Conservation (phyloP, 345 rosid genomes). For the Citrus mangshanensis region DNA sequence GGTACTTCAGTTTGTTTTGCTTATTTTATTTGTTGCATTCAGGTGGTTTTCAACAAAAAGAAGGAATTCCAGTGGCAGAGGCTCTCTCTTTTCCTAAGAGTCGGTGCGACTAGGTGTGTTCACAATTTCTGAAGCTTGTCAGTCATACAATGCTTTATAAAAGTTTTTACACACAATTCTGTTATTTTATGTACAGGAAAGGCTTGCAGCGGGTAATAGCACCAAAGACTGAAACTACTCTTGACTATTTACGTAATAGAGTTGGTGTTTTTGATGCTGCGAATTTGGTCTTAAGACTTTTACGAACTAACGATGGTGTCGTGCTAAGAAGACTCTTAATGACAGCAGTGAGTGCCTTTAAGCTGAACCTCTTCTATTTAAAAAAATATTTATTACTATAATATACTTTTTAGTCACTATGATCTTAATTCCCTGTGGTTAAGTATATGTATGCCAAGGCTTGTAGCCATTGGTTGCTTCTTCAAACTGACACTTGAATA, state of each 20-base stretch:
- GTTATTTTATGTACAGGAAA: conserved; percentile 44
- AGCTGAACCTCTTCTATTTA: background rate
- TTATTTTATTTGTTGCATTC: conserved; percentile 19
- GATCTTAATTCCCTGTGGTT: background rate
- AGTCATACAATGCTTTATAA: background rate
- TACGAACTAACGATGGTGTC: conserved; percentile 73
- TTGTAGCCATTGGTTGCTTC: background rate
- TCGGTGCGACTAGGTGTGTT: conserved; percentile 59
- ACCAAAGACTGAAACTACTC: conserved; percentile 36
- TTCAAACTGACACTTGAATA: background rate
- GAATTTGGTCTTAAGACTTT: conserved; percentile 56
- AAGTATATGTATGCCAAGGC: background rate
- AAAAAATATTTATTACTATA: background rate
- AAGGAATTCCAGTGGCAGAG: conserved; percentile 92
- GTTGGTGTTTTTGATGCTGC: conserved; percentile 45
- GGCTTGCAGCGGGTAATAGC: conserved; percentile 30
- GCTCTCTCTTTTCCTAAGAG: conserved; percentile 66
- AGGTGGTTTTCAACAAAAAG: conserved; percentile 75
- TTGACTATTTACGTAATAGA: conserved; percentile 28
- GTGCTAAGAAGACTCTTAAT: conserved; percentile 81
- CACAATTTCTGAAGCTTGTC: background rate
- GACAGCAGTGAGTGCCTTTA: conserved; percentile 73
- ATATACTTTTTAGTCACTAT: background rate
- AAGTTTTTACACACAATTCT: background rate
- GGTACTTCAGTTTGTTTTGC: conserved; percentile 4